Evolutionary conservation across 805 yeast species (phyloP), one percentile per base, ranked within the genome.

Genomic region (Ascoidea tarda): DNA sequence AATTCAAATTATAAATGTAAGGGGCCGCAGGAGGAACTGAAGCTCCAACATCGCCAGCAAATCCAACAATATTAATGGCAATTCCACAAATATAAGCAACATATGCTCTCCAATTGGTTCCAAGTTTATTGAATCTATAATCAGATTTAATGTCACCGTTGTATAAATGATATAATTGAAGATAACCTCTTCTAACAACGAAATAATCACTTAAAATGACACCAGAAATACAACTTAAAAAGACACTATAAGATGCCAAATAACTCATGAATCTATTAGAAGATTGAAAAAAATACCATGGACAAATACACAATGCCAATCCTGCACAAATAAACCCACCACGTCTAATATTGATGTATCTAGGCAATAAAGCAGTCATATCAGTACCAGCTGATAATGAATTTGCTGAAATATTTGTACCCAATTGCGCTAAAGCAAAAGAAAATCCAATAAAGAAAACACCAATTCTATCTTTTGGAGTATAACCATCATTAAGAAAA

Each of bases 101-200:
- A 59, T 78, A 81, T 1, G 91, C 96, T 64, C 95, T 75, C 93
- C 95, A 86, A 63, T 87, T 87, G 65, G 78, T 59, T 46, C 96
- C 96, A 49, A 70, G 67, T 33, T 61, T 67, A 60, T 76, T 74
- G 68, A 77, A 87, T 68, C 75, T 75, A 69, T 88, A 89, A 53
- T 69, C 65, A 6, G 72, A 62, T 38, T 69, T 68, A 5, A 66
- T 64, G 14, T 62, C 60, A 47, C 73, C 76, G 32, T 76, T 59
- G 68, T 83, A 89, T 57, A 89, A 69, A 60, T 86, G 90, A 53
- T 73, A 72, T 45, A 87, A 66, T 52, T 75, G 70, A 57, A 88
- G 62, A 62, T 73, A 73, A 46, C 96, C 96, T 62, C 87, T 79
- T 66, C 91, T 78, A 32, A 89, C 77, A 61, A 83, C 75, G 63